Base-by-base conservation (phyloP, 371 early-diverging fungal species). In the Mycotypha africana region DNA sequence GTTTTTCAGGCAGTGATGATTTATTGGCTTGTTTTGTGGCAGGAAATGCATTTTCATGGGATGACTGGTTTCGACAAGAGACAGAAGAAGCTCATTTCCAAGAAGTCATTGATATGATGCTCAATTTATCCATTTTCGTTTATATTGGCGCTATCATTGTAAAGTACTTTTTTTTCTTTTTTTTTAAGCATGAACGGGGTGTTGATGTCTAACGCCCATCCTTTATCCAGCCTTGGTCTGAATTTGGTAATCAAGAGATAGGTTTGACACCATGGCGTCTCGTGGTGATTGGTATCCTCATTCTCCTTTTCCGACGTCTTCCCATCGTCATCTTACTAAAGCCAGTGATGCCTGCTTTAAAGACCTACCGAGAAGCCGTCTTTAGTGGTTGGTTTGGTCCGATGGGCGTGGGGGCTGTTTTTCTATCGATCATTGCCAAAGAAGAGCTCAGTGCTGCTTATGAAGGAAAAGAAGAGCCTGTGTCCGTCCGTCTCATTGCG, bases 311-410 rank as follows among this genome's bases (percentile, higher is more conserved):
- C 38, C 79, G 98, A 26, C 83, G 98, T 17, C 59, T 94, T 4
- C 93, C 97, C 0, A 67, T 82, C 17, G 75, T 97, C 2, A 32
- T 92, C 17, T 54, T 77, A 0, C 56, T 90, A 21, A 78, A 84
- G 28, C 69, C 70, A 3, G 60, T 72, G 4, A 86, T 94, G 35
- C 88, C 89, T 0, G 82, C 87, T 3, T 60, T 97, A 30, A 69
- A 75, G 14, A 86, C 71, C 0, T 79, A 70, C 49, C 80, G 83
- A 15, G 95, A 96, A 53, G 92, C 90, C 0, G 56, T 92, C 0
- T 95, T 96, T 62, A 86, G 89, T n/a, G 98, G 98, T 2, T 97
- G 93, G 92, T 98, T 95, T 61, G 98, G 97, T 0, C 98, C 98
- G 2, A 88, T 98, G 38, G 74, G 74, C n/a, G 81, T 81, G 6